Evolutionary conservation across 805 yeast genomes (phyloP).

Genomic region (Barnettozyma californica): DNA sequence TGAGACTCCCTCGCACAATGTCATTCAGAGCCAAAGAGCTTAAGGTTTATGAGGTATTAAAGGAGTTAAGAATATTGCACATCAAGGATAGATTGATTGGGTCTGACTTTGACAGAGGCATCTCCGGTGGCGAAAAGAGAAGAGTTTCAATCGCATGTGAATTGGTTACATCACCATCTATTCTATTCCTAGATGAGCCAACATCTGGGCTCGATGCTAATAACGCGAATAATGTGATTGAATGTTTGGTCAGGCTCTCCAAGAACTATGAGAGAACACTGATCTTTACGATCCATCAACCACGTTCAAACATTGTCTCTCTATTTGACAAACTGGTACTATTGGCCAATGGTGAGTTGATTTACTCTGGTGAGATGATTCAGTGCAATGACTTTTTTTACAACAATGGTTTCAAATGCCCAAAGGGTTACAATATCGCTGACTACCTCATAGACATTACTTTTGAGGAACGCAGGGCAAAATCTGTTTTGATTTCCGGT

Average conservation of each 20-base stretch:
- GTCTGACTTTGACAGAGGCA: conserved; percentile 83
- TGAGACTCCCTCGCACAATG: conserved; percentile 82
- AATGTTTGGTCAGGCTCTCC: conserved; percentile 74
- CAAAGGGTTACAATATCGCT: conserved; percentile 87
- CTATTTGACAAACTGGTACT: conserved; percentile 78
- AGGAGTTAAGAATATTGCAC: conserved; percentile 75
- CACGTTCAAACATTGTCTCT: conserved; percentile 91
- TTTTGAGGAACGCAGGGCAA: conserved; percentile 40
- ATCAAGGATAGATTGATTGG: conserved; percentile 87
- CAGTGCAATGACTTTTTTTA: conserved; percentile 72
- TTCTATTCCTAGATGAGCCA: conserved; percentile 84
- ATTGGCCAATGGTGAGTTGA: conserved; percentile 77
- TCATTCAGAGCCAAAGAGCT: conserved; percentile 63
- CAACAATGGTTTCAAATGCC: conserved; percentile 74
- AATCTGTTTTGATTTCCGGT: conserved; percentile 13
- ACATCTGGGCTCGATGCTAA: conserved; percentile 94
- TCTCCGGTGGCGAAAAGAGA: conserved; percentile 89
- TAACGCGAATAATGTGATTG: conserved; percentile 89
- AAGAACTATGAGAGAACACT: conserved; percentile 80
- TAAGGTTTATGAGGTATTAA: conserved; percentile 78
- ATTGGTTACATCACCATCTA: conserved; percentile 80
- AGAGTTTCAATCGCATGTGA: conserved; percentile 94
- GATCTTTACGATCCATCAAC: conserved; percentile 93
- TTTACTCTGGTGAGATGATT: conserved; percentile 82
- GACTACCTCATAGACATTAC: conserved; percentile 91